Base-by-base conservation (phyloP, 164 flowering plant species). In the Vitis rotundifolia region DNA sequence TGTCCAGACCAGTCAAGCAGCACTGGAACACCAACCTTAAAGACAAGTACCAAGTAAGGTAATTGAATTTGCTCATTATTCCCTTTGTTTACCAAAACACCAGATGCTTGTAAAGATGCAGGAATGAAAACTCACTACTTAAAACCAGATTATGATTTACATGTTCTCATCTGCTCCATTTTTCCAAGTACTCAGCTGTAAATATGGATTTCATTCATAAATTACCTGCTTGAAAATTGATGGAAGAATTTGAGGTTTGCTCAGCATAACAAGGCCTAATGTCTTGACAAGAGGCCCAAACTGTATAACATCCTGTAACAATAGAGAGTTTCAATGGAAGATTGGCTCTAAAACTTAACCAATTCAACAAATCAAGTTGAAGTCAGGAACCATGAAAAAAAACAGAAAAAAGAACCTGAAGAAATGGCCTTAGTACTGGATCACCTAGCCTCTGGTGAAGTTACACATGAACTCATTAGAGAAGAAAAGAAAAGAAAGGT, bases 361-460 rank as follows among this genome's bases (percentile, higher is more conserved):
- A 8, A 60, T 63, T 44, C 3, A 9, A 2, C 12, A 49, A 10
- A 10, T 60, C 10, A 14, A 8, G 19, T 28, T 11, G 53, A 74
- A 47, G 68, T 18, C 66, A 57, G 26, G 16, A 66, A 4, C 31
- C 10, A 14, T 53, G 9, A 28, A 13, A 61, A 11, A 47, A 16
- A 19, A 15, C 1, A 10, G 3, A 63, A n/a, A 71, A 13, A 11
- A 47, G 18, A 14, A 94, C 98, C 97, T 92, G 98, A 70, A 95
- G 99, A 83, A 92, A 95, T 71, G 99, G 98, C 77, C 90, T 86
- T 29, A 95, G 84, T 52, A 91, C 96, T 14, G 94, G 98, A 80
- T 92, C 96, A 10, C 98, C 99, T 0, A 91, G 88, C 80, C 85
- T 86, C 99, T 95, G 84, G 14, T 61, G 28, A 68, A 76, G 48